Evolutionary conservation across 2,329 filamentous ascomycete species (phyloP).

Genomic region (Eutypa lata): DNA sequence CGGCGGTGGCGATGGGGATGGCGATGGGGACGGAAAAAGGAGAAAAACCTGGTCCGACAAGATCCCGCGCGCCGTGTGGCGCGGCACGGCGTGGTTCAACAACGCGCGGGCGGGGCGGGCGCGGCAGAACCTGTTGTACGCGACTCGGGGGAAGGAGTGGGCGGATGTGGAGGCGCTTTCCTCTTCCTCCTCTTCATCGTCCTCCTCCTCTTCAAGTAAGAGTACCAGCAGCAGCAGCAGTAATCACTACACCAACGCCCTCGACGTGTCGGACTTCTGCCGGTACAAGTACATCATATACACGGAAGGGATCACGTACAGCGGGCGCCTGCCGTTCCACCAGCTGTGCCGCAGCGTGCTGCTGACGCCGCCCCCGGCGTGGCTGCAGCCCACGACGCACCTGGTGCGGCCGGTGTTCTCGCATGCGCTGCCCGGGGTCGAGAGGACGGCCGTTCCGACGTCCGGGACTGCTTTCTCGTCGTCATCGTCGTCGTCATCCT

Average conservation of each 20-base stretch:
- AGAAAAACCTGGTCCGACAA: constrained; percentile 33
- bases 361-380: constrained; percentile 44
- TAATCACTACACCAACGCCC: constrained; percentile 37
- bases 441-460: background rate
- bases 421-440: constrained; percentile 19
- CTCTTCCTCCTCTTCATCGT: background rate
- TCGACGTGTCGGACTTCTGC: constrained; percentile 50
- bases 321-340: constrained; percentile 48
- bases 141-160: constrained; percentile 37
- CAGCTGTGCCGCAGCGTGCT: constrained; percentile 48
- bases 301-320: constrained; percentile 53
- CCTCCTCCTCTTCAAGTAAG: no score
- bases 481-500: no score
- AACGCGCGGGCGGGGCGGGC: constrained; percentile 37
- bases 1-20: no score
- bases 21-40: no score
- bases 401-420: constrained; percentile 43
- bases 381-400: constrained; percentile 49
- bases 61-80: constrained; percentile 44
- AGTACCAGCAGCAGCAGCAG: constrained; percentile 20
- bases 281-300: constrained; percentile 49
- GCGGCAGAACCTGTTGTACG: constrained; percentile 37
- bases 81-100: constrained; percentile 51
- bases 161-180: constrained; percentile 44
- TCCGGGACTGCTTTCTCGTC: background rate